Percentiles rank a stretch among this genome's conserved stretches.
phyloP scores from a whole-genome alignment of 1,139 yeast genomes.

The Candida freyschussii region DNA sequence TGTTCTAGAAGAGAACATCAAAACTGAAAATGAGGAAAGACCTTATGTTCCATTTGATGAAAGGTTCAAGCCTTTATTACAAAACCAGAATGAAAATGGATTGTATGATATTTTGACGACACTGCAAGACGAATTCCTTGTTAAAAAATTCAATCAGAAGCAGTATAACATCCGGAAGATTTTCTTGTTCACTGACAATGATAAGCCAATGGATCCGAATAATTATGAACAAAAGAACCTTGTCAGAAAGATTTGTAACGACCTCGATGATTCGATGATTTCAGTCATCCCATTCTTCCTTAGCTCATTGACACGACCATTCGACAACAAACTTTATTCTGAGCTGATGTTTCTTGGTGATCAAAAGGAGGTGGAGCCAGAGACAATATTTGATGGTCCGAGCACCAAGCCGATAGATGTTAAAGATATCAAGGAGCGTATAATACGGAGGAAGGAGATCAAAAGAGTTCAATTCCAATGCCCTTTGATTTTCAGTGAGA shows the following conservation, averaged over 20 bases:
- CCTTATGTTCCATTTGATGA: constrained; percentile 20
- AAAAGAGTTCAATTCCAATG: constrained; percentile 61
- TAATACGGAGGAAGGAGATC: constrained; percentile 55
- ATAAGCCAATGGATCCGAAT: constrained; percentile 40
- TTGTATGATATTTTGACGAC: constrained; percentile 31
- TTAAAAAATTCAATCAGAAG: constrained; percentile 29
- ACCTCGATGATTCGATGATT: constrained; percentile 48
- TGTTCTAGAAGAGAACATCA: constrained; percentile 30
- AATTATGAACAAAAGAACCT: constrained; percentile 33
- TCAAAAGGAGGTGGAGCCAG: constrained; percentile 12
- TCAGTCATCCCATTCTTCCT: constrained; percentile 64
- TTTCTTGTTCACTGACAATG: constrained; percentile 58
- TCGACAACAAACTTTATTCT: constrained; percentile 51
- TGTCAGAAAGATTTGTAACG: constrained; percentile 56
- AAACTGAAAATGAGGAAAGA: constrained; percentile 10
- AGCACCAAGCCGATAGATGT: constrained; percentile 41
- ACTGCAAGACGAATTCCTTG: constrained; percentile 34
- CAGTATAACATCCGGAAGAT: constrained; percentile 38
- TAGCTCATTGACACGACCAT: constrained; percentile 32
- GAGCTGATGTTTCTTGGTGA: constrained; percentile 41
- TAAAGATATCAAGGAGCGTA: constrained; percentile 42
- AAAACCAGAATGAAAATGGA: constrained; percentile 17
- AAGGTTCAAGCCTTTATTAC: constrained; percentile 19
- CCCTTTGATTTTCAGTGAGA: constrained; percentile 46
- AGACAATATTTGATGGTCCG: constrained; percentile 31